Base-by-base conservation (phyloP, 805 yeast species). In the Wickerhamiella kurtzmanii region DNA sequence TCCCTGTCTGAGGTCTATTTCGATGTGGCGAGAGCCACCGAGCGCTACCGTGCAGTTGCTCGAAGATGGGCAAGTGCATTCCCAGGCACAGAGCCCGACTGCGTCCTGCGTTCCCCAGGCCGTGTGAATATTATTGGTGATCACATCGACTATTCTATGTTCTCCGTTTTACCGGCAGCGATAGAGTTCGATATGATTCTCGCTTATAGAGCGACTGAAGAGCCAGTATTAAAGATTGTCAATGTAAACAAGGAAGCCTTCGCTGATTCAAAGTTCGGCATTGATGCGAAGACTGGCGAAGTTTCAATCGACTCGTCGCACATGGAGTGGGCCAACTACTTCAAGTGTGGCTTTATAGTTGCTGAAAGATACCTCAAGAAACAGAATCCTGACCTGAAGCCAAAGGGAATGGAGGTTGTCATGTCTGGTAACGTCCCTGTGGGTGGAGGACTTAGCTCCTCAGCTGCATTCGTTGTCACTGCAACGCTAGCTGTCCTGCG, bases 51-150 rank as follows among this genome's bases (percentile, higher is more conserved):
- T 16, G 18, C 39, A 15, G 25, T 50, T 11, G 16, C 21, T 4
- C 13, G 20, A 1, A 18, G 17, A 25, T 50, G 49, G 15, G 18
- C 20, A 4, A 40, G 36, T 11, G 17, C 19, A 9, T 50, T 42
- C 42, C 17, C 17, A 8, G 48, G 44, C 20, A 8, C 32, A 4
- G 22, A 18, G 32, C 53, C 54, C 9, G 71, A 68, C 32, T 72
- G 77, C 56, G 61, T 76, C 36, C 65, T 78, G 19, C 67, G 86
- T 44, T 74, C 82, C 15, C 87, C 88, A n/a, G 87, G 87, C 28
- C 66, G 88, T 54, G 87, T 80, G 45, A 80, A 80, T 59, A 64
- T 80, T 49, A 77, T 80, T 47, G 87, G 88, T 35, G 87, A 80
- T 53, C 88, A 80, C 58, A 75, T 80, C 47, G 87, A 80, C 63